Evolutionary conservation across 805 yeast genomes (phyloP).

Genomic region (Candida hungchunana): DNA sequence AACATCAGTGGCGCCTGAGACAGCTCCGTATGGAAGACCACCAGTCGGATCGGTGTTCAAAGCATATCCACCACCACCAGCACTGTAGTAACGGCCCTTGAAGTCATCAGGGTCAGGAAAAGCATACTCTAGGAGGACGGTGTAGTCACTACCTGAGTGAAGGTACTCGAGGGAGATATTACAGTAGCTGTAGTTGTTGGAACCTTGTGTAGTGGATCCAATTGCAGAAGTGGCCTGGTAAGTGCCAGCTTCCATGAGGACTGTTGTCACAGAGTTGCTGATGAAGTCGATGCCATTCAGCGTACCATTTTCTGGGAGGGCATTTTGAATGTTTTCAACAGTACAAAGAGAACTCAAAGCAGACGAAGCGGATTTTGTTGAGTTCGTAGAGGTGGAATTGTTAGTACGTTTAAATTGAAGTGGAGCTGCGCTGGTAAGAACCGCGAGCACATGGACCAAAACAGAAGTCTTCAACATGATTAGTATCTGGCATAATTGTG

Average conservation of each 20-base stretch:
- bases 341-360: not conserved
- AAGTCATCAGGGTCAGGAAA: slow-evolving; percentile 3
- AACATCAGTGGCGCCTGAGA: slow-evolving; percentile 5
- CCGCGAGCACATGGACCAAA: too few species aligned
- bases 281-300: slow-evolving; percentile 1
- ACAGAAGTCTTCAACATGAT: too few species aligned
- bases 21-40: slow-evolving; percentile 3
- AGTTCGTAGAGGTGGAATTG: not conserved
- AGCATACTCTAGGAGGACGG: not conserved
- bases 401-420: too few species aligned
- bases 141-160: slow-evolving; percentile 2
- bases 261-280: slow-evolving; percentile 1
- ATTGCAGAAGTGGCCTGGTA: too few species aligned
- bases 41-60: slow-evolving; percentile 1
- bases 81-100: slow-evolving; percentile 1
- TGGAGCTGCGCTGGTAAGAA: too few species aligned
- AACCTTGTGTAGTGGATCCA: too few species aligned
- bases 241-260: too few species aligned
- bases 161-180: slow-evolving; percentile 1
- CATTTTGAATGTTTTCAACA: slow-evolving; percentile 1
- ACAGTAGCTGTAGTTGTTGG: slow-evolving; percentile 1
- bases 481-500: too few species aligned
- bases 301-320: slow-evolving; percentile 2
- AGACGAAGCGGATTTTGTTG: not conserved
- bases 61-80: slow-evolving; percentile 3